Evolutionary conservation across 1,284 basidiomycete genomes (phyloP), one percentile per base, ranked within the genome.

Genomic region (Entoloma clypeatum): DNA sequence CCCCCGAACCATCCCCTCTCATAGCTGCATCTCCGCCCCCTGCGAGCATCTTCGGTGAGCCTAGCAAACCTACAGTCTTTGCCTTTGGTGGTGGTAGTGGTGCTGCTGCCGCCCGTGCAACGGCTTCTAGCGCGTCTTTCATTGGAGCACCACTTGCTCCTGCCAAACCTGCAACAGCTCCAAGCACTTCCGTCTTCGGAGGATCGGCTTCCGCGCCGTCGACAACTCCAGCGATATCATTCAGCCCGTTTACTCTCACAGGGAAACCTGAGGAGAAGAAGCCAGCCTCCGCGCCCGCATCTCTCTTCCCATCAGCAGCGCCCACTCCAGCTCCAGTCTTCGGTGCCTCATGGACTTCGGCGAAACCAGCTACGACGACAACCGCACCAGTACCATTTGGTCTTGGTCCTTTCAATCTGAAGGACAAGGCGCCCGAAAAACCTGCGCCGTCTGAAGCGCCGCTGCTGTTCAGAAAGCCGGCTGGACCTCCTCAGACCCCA

Each of bases 1-100:
- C 49, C 16, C 38, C 53, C 18, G 19, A 48, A 1, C 41, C 52
- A 7, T 36, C 54, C n/a, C 28, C 33, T 16, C 19, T n/a, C 6
- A 9, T 28, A 10, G 17, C 14, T 6, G 11, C 24, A 8, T 25
- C 31, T 16, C 17, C 23, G 11, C 29, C 21, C n/a, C n/a, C n/a
- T n/a, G n/a, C n/a, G n/a, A n/a, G n/a, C n/a, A n/a, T n/a, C n/a
- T n/a, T n/a, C n/a, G n/a, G n/a, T n/a, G n/a, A n/a, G n/a, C n/a
- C n/a, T n/a, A n/a, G n/a, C n/a, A n/a, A n/a, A n/a, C n/a, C n/a
- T n/a, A n/a, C n/a, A n/a, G n/a, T n/a, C n/a, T n/a, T n/a, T n/a
- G n/a, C n/a, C n/a, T n/a, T n/a, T n/a, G n/a, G n/a, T n/a, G n/a
- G n/a, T n/a, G n/a, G n/a, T n/a, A n/a, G n/a, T n/a, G n/a, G n/a